phyloP scores from a whole-genome alignment of 139 green algal genomes.

The Chlamydomonas eustigma region DNA sequence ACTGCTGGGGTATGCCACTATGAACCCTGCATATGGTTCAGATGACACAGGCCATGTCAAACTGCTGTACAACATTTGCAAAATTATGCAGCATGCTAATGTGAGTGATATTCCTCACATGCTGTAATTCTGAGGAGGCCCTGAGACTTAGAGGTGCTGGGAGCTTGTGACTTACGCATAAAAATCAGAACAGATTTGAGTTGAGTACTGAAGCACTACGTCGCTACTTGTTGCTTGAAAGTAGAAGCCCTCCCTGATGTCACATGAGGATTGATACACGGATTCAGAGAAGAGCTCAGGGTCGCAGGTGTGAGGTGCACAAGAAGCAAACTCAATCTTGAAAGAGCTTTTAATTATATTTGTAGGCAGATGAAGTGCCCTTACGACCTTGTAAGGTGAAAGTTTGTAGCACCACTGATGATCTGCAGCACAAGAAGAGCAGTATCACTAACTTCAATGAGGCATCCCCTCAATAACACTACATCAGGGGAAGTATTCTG shows the following conservation, averaged over 20 bases:
- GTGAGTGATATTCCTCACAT: background rate
- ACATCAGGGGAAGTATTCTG: background rate
- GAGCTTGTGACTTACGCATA: background rate
- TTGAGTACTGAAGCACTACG: background rate
- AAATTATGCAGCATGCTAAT: too few relatives aligned
- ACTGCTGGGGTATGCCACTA: background rate
- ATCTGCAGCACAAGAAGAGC: background rate
- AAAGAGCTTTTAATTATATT: background rate
- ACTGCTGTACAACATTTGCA: too few relatives aligned
- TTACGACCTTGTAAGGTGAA: background rate
- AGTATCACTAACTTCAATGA: background rate
- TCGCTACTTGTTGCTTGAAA: background rate
- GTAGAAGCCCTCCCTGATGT: background rate
- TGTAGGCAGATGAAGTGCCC: background rate
- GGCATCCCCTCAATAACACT: background rate
- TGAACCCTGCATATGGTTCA: background rate
- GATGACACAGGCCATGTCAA: too few relatives aligned
- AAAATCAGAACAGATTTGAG: background rate
- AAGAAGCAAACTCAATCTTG: background rate
- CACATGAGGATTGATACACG: background rate
- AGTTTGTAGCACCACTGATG: background rate
- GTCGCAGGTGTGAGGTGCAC: background rate
- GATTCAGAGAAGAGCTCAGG: background rate
- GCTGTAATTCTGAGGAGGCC: background rate
- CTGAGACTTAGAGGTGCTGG: background rate